Evolutionary conservation across 2,329 filamentous ascomycete species (phyloP).

Genomic region (Sclerotiophoma versabilis): DNA sequence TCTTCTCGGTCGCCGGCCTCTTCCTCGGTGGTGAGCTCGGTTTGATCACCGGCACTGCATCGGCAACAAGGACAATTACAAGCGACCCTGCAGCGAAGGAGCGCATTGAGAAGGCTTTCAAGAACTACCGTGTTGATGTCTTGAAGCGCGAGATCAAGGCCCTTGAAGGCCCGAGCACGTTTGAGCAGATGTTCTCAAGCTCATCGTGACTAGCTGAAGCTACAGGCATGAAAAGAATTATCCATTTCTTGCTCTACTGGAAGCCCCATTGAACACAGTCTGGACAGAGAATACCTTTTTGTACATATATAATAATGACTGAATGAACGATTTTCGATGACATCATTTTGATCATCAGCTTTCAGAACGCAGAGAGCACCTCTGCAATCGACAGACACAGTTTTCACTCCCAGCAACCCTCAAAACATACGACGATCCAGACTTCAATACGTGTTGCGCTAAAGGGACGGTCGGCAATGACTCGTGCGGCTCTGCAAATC

Average conservation of each 20-base stretch:
- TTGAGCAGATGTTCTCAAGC: conserved; percentile 38
- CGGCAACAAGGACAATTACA: conserved; percentile 61
- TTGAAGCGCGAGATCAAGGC: conserved; percentile 65
- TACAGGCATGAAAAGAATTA: conserved; percentile 7
- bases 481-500: conserved; percentile 16
- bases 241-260: conserved; percentile 16
- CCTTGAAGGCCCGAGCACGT: conserved; percentile 56
- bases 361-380: not conserved
- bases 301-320: conserved; percentile 4
- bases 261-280: conserved; percentile 8
- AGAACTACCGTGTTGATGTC: conserved; percentile 68
- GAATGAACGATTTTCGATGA: not conserved
- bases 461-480: conserved; percentile 7
- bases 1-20: conserved; percentile 67
- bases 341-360: not conserved
- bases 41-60: conserved; percentile 63
- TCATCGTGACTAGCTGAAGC: conserved; percentile 11
- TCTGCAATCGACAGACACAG: conserved; percentile 1
- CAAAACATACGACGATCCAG: conserved; percentile 5
- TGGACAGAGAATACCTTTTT: not conserved
- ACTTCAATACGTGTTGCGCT: conserved; percentile 15
- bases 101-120: conserved; percentile 69
- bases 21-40: conserved; percentile 71
- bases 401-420: conserved; percentile 2
- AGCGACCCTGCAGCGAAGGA: conserved; percentile 61